Evolutionary conservation across 169 alveolate genomes (phyloP), one percentile per base, ranked within the genome.

Genomic region (Pseudocohnilembus persalinus): DNA sequence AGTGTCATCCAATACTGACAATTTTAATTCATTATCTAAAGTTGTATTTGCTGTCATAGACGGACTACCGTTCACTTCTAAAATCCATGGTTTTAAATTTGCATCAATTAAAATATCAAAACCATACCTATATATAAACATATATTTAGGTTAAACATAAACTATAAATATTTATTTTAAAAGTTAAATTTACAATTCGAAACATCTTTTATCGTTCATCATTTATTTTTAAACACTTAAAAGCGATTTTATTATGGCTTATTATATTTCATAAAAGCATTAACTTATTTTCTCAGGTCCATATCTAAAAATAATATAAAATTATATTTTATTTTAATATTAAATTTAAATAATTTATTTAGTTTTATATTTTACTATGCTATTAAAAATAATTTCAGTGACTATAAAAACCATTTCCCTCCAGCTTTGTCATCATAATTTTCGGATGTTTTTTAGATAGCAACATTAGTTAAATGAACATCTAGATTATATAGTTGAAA

Each of bases 31-130:
- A 89, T 94, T 96, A 87, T 98, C 99, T 26, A 87, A 92, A 31
- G 92, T 95, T 0, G 99, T 97, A 76, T 95, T 97, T 15, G 98
- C 96, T 26, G 98, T 96, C 91, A 98, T 93, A 27, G 98, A 96
- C 29, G 99, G 99, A 82, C 98, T 94, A 32, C 98, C 96, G 93
- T 97, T 98, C 6, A 98, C 98, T 89, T 98, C 99, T 82, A 98
- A 87, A 74, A 98, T 91, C 99, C 99, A 98, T 4, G 99, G 99
- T 72, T 96, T 96, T 74, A 96, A 89, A 74, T 94, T 94, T 29
- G 90, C 94, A 88, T 98, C 99, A 33, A 98, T 91, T 49, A 98
- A 91, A 30, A 97, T 93, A 90, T 98, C 99, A 90, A 96, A 97
- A n/a, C 99, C 99, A 91, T 97, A 49, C 20, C 68, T 49, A 49